Conservation (phyloP, 1,284 basidiomycete genomes). For the Cronartium quercuum region DNA sequence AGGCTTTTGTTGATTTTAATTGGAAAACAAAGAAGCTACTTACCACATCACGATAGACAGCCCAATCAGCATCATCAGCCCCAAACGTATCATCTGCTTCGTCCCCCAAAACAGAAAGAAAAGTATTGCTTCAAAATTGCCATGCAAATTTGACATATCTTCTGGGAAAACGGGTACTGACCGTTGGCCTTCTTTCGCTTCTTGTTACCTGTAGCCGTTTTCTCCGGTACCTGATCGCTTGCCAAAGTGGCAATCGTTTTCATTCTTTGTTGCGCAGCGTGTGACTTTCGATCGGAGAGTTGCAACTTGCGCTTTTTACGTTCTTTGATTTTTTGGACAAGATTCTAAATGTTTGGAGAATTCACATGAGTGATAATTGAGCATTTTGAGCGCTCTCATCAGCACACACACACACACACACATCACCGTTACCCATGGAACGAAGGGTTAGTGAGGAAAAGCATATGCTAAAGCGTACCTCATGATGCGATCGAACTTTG, state of each 20-base stretch:
- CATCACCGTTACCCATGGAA: not conserved
- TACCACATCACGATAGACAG: slow-evolving; percentile 93
- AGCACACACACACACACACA: not conserved
- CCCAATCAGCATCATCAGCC: slow-evolving; percentile 93
- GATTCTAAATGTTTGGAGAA: slow-evolving; percentile 57
- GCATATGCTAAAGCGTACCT: slow-evolving; percentile 14
- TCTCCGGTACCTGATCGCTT: slow-evolving; percentile 50
- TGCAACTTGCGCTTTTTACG: slow-evolving; percentile 74
- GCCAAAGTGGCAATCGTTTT: slow-evolving; percentile 91
- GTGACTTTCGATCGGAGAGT: slow-evolving; percentile 82
- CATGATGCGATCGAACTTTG: slow-evolving; percentile 31
- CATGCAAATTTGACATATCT: slow-evolving; percentile 14
- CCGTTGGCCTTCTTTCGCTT: slow-evolving; percentile 56
- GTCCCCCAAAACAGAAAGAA: not conserved
- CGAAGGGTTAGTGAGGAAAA: not conserved
- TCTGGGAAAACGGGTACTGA: slow-evolving; percentile 48
- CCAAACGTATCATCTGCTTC: slow-evolving; percentile 83
- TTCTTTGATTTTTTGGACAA: slow-evolving; percentile 80
- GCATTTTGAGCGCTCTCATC: not conserved
- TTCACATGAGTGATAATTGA: not conserved
- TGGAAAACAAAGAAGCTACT: no score
- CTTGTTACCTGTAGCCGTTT: slow-evolving; percentile 63
- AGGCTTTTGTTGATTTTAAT: no score
- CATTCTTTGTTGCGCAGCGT: slow-evolving; percentile 93
- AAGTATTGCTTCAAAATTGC: not conserved